Evolutionary conservation across 345 rosid species (phyloP).

Genomic region (Kandelia obovata): DNA sequence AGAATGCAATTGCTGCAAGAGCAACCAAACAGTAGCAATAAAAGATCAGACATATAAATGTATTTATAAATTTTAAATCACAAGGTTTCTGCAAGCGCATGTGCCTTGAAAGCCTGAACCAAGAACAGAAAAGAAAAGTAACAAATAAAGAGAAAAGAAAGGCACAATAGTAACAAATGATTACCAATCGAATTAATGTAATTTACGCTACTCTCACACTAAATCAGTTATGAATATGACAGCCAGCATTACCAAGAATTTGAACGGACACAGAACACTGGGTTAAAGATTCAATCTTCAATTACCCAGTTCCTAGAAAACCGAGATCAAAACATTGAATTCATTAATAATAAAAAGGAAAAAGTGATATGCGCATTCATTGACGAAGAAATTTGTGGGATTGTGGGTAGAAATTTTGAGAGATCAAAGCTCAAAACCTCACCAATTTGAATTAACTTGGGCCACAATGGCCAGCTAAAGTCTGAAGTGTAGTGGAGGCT

Average conservation of each 20-base stretch:
- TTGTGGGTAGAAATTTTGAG: too few species aligned
- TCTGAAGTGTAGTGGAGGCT: too few species aligned
- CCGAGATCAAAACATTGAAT: not conserved
- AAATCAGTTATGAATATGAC: not conserved
- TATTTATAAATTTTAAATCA: not conserved
- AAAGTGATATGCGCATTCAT: too few species aligned
- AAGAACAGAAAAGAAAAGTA: not conserved
- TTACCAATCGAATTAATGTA: slow-evolving; percentile 8
- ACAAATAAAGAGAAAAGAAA: not conserved
- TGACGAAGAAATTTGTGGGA: too few species aligned
- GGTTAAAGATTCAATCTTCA: not conserved
- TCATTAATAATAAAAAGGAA: not conserved
- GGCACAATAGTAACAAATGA: not conserved
- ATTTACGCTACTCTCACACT: not conserved
- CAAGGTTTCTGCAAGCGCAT: too few species aligned
- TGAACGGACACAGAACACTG: not conserved
- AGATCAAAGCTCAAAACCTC: too few species aligned
- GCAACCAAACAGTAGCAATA: not conserved
- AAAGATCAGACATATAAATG: not conserved
- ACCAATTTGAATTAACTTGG: too few species aligned
- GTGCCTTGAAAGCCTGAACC: too few species aligned
- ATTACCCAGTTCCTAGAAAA: not conserved
- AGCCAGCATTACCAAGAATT: not conserved
- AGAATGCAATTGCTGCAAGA: not conserved
- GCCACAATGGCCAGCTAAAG: too few species aligned